phyloP scores from a whole-genome alignment of 192 early-diverging fungal genomes.

The Rhizophagus clarus region DNA sequence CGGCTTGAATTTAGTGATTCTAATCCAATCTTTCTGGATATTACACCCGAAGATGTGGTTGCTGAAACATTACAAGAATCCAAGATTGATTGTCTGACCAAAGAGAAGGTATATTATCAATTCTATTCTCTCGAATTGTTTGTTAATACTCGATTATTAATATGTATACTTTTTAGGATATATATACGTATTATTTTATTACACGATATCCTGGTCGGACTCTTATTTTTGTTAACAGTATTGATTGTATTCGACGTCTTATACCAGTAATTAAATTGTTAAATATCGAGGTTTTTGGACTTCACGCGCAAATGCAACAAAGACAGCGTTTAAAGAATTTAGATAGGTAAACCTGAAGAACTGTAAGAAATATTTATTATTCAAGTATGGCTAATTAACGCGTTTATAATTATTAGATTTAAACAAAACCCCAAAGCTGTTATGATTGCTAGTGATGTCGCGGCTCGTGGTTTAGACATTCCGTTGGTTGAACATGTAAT shows the following conservation, averaged over 20 bases:
- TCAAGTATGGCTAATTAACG: background rate
- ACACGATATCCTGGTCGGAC: conserved; percentile 86
- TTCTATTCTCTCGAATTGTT: background rate
- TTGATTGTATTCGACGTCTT: conserved; percentile 88
- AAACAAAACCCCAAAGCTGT: conserved; percentile 71
- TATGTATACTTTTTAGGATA: conserved; percentile 43
- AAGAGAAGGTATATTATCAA: conserved; percentile 59
- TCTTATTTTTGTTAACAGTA: conserved; percentile 95
- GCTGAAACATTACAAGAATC: conserved; percentile 76
- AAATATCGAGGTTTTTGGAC: conserved; percentile 69
- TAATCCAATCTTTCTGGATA: conserved; percentile 76
- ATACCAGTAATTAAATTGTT: conserved; percentile 81
- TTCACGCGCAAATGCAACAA: conserved; percentile 98
- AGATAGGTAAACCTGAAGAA: conserved; percentile 56
- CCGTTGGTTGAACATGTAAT: conserved; percentile 90
- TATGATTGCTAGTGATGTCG: conserved; percentile 94
- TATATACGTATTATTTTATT: conserved; percentile 87
- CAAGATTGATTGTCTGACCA: conserved; percentile 81
- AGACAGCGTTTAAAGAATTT: conserved; percentile 91
- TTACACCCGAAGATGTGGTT: conserved; percentile 65
- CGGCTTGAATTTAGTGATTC: conserved; percentile 76
- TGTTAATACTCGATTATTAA: no score
- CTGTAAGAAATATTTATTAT: background rate
- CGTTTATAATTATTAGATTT: conserved; percentile 52
- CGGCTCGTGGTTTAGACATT: conserved; percentile 95